A percentile compares a stretch with the other conserved stretches of the same genome.
Evolutionary conservation across 371 early-diverging fungal species (phyloP).

Genomic region (Thermomucor indicae-seudaticae): DNA sequence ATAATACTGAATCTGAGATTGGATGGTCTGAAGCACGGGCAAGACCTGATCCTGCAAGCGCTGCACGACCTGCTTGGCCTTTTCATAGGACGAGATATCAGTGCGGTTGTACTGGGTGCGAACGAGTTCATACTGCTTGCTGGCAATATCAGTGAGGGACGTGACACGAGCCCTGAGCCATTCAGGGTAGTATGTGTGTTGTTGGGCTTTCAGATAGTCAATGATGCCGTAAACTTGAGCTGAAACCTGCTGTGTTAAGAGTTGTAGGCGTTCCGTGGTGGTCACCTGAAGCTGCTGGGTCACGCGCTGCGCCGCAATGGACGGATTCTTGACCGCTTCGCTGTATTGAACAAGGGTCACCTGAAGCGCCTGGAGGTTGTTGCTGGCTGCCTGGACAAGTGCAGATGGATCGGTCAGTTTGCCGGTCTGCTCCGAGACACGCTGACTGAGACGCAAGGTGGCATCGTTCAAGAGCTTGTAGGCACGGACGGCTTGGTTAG

Average conservation of each 20-base stretch:
- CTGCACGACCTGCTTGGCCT: conserved; percentile 43
- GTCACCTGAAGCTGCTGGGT: conserved; percentile 11
- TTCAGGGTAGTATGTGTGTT: conserved; percentile 42
- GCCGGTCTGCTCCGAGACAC: conserved; percentile 26
- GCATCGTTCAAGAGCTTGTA: conserved; percentile 25
- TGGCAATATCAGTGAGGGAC: conserved; percentile 33
- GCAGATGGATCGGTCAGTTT: conserved; percentile 14
- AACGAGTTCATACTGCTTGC: conserved; percentile 40
- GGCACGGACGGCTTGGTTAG: conserved; percentile 30
- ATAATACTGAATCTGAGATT: conserved; percentile 26
- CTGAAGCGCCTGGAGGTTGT: conserved; percentile 20
- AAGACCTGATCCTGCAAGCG: conserved; percentile 49
- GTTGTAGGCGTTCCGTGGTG: conserved; percentile 10
- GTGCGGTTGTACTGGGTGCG: conserved; percentile 38
- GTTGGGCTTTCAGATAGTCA: conserved; percentile 40
- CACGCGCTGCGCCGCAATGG: conserved; percentile 12
- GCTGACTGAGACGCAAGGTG: conserved; percentile 25
- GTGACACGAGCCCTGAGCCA: conserved; percentile 43
- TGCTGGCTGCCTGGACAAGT: conserved; percentile 14
- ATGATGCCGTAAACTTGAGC: conserved; percentile 23
- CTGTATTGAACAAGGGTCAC: conserved; percentile 17
- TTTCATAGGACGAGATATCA: conserved; percentile 45
- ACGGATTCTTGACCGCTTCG: conserved; percentile 20
- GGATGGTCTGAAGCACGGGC: conserved; percentile 48
- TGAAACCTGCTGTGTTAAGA: conserved; percentile 23